Conservation (phyloP, 352 stramenopile species). For the Globisporangium acanthophoron region DNA sequence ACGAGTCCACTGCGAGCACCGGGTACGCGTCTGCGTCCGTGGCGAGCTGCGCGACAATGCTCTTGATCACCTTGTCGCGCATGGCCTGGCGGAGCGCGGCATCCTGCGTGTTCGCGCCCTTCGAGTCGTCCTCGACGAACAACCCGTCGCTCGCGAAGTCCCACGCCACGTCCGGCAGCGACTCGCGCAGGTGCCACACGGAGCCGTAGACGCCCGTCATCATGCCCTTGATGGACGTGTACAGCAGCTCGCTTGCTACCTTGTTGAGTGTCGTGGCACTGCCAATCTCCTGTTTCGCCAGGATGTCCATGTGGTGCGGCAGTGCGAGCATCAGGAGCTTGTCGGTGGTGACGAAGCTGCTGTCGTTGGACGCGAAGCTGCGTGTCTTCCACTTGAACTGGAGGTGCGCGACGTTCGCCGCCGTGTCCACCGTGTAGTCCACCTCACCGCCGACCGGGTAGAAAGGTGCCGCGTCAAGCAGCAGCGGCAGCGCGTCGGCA, state of each 20-base stretch:
- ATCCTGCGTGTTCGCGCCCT: slow-evolving; percentile 21
- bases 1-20: slow-evolving; percentile 46
- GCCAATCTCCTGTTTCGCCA: slow-evolving; percentile 17
- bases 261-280: slow-evolving; percentile 16
- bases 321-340: slow-evolving; percentile 71
- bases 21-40: slow-evolving; percentile 52
- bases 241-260: slow-evolving; percentile 38
- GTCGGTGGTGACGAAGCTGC: slow-evolving; percentile 10
- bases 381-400: slow-evolving; percentile 64
- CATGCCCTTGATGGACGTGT: slow-evolving; percentile 68
- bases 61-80: slow-evolving; percentile 22
- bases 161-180: slow-evolving; percentile 51
- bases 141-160: slow-evolving; percentile 55
- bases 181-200: slow-evolving; percentile 63
- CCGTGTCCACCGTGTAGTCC: slow-evolving; percentile 32
- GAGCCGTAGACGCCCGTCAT: slow-evolving; percentile 63
- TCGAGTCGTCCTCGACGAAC: slow-evolving; percentile 17
- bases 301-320: slow-evolving; percentile 65
- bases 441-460: slow-evolving; percentile 55
- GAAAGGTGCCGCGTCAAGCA: slow-evolving; percentile 52
- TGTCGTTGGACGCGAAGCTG: slow-evolving; percentile 26
- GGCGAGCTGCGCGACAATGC: slow-evolving; percentile 37
- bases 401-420: slow-evolving; percentile 22
- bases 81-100: slow-evolving; percentile 19
- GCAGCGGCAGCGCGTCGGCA: slow-evolving; percentile 28